A percentile compares a stretch with the other conserved stretches of the same genome.
Evolutionary conservation across 2,329 filamentous ascomycete species (phyloP).

Genomic region (Alternaria longipes): DNA sequence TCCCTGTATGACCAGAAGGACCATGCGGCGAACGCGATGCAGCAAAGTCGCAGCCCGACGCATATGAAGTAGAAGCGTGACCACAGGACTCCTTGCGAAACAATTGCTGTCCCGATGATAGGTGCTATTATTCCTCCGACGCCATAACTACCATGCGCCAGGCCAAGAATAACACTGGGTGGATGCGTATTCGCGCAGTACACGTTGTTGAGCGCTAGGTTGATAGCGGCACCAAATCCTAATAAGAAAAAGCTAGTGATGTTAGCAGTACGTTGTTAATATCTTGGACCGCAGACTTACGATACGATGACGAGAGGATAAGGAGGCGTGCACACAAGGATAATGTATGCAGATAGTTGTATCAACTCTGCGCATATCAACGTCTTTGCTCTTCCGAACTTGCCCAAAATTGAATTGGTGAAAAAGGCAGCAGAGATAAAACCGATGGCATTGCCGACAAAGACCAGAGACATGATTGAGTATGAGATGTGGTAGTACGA

Average conservation of each 20-base stretch:
- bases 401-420: constrained; percentile 69
- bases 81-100: constrained; percentile 70
- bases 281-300: constrained; percentile 31
- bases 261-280: constrained; percentile 18
- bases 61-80: constrained; percentile 76
- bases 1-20: constrained; percentile 75
- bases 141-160: constrained; percentile 71
- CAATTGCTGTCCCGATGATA: constrained; percentile 77
- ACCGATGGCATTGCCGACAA: constrained; percentile 78
- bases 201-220: constrained; percentile 65
- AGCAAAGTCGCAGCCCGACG: constrained; percentile 66
- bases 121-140: constrained; percentile 67
- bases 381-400: constrained; percentile 71
- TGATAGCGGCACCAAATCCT: constrained; percentile 62
- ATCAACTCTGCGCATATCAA: constrained; percentile 67
- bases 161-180: constrained; percentile 64
- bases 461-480: constrained; percentile 81
- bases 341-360: constrained; percentile 69
- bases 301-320: constrained; percentile 71
- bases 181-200: constrained; percentile 64
- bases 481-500: constrained; percentile 79
- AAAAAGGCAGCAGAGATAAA: constrained; percentile 78
- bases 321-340: constrained; percentile 73
- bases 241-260: constrained; percentile 70
- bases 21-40: constrained; percentile 69